Evolutionary conservation across 1,139 yeast species (phyloP).

Genomic region (Kluyveromyces sp.): DNA sequence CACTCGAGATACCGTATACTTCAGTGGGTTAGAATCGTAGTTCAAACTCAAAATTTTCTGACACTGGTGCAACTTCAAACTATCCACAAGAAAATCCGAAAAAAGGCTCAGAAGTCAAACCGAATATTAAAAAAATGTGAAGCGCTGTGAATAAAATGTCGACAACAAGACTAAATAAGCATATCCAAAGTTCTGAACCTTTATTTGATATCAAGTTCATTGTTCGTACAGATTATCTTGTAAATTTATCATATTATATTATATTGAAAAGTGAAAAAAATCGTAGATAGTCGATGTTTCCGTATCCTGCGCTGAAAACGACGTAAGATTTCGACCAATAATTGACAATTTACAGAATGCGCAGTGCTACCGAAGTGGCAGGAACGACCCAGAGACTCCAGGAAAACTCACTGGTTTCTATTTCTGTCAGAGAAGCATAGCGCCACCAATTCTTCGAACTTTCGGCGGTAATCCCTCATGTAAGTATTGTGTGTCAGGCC

Average conservation of each 20-base stretch:
- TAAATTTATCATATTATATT: neutral
- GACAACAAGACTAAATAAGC: too few species aligned
- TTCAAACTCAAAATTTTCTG: neutral
- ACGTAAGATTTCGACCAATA: neutral
- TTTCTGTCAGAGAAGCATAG: too few species aligned
- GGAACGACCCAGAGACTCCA: too few species aligned
- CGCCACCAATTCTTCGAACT: too few species aligned
- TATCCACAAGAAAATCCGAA: neutral
- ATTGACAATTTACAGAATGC: too few species aligned
- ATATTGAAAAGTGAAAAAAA: neutral
- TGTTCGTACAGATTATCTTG: neutral
- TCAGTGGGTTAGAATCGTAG: neutral
- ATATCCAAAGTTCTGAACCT: neutral
- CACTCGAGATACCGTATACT: neutral
- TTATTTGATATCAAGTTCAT: neutral
- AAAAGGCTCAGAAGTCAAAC: neutral
- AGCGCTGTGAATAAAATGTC: too few species aligned
- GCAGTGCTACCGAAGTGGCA: too few species aligned
- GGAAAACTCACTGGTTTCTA: too few species aligned
- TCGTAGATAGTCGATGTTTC: neutral
- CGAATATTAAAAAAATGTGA: neutral
- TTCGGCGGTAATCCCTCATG: too few species aligned
- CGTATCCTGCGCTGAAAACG: neutral
- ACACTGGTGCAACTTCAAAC: neutral
- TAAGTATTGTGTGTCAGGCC: too few species aligned